Evolutionary conservation across 2,329 filamentous ascomycete species (phyloP).

Genomic region (Grosmannia penicillata): DNA sequence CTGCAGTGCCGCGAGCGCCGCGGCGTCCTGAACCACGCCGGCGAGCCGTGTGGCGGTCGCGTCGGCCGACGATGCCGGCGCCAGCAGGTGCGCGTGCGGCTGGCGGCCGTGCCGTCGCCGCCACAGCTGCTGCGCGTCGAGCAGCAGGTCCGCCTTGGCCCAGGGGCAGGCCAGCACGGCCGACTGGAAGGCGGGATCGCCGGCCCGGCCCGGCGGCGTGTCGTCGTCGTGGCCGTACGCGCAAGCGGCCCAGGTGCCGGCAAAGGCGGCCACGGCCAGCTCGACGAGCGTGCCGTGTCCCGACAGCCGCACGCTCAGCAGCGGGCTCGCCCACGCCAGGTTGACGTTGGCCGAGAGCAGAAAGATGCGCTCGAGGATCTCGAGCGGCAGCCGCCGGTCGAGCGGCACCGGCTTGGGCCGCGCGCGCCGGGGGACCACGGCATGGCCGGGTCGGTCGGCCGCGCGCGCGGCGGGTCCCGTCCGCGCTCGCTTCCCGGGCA

Average conservation of each 20-base stretch:
- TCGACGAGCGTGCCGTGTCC: conserved; percentile 17
- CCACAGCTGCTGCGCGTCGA: conserved; percentile 11
- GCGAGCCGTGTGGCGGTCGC: not conserved
- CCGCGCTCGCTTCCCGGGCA: too few relatives aligned
- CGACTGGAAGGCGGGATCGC: not conserved
- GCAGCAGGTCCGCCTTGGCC: conserved; percentile 6
- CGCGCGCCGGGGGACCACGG: not conserved
- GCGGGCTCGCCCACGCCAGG: conserved; percentile 27
- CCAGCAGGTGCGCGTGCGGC: not conserved
- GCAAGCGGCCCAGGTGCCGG: conserved; percentile 26
- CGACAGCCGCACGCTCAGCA: conserved; percentile 32
- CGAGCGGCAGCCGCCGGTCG: conserved; percentile 25
- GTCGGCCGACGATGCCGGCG: not conserved
- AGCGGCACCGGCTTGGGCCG: not conserved
- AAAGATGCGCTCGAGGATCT: conserved; percentile 39
- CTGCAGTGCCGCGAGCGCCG: not conserved
- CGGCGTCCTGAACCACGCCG: not conserved
- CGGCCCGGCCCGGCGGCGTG: conserved; percentile 6
- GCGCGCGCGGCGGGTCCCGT: too few relatives aligned
- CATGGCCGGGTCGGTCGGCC: too few relatives aligned
- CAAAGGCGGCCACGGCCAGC: conserved; percentile 22
- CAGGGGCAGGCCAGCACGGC: conserved; percentile 7
- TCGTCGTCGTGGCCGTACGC: conserved; percentile 11
- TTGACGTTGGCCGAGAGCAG: conserved; percentile 32
- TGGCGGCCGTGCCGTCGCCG: not conserved